Conservation (phyloP, 345 rosid species). For the Syzygium jambos region DNA sequence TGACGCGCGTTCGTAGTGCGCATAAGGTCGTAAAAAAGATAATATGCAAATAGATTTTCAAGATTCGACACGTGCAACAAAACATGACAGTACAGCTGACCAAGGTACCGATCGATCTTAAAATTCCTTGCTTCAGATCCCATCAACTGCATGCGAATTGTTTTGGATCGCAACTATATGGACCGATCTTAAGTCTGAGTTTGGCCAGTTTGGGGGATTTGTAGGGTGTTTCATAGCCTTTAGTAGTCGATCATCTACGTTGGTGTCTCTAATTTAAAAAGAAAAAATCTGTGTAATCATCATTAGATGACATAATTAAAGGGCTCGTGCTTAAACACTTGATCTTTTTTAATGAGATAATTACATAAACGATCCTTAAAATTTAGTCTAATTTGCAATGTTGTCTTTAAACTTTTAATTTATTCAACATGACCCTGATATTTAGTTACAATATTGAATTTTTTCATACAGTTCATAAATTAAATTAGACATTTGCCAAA, state of each 20-base stretch:
- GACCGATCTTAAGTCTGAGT: background rate
- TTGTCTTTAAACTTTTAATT: too few relatives aligned
- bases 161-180: background rate
- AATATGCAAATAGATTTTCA: background rate
- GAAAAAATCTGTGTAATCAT: background rate
- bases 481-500: too few relatives aligned
- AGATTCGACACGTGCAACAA: background rate
- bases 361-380: too few relatives aligned
- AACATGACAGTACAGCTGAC: background rate
- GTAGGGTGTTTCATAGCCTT: background rate
- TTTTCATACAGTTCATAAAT: too few relatives aligned
- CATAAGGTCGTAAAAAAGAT: background rate
- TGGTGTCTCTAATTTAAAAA: background rate
- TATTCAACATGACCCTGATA: too few relatives aligned
- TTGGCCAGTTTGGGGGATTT: fast-evolving
- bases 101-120: background rate
- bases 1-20: background rate
- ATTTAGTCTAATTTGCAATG: too few relatives aligned
- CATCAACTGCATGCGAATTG: background rate
- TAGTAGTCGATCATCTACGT: background rate
- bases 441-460: too few relatives aligned
- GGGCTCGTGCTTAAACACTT: background rate
- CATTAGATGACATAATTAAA: background rate
- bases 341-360: background rate
- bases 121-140: background rate